A percentile compares a stretch with the other conserved stretches of the same genome.
Conservation (phyloP, 1,139 yeast genomes). For the Yarrowia galli region DNA sequence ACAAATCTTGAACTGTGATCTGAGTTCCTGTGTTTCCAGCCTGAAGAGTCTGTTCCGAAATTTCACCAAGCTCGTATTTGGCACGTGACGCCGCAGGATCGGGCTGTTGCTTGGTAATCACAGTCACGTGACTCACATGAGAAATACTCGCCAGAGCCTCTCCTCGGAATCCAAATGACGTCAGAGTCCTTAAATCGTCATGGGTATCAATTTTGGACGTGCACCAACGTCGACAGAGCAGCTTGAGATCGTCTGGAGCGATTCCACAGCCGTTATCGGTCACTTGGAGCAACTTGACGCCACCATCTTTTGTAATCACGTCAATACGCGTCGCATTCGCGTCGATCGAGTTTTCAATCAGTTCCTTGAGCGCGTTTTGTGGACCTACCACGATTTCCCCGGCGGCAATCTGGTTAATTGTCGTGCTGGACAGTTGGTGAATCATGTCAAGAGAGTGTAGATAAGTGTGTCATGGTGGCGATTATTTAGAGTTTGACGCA, state of each 20-base stretch:
- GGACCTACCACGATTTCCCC: constrained; percentile 97
- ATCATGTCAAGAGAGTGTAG: constrained; percentile 34
- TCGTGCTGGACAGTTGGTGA: constrained; percentile 64
- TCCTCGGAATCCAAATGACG: constrained; percentile 81
- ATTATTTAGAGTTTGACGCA: not conserved
- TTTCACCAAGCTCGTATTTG: constrained; percentile 67
- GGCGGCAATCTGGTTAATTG: constrained; percentile 92
- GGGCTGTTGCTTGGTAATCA: constrained; percentile 71
- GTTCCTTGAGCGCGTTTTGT: constrained; percentile 79
- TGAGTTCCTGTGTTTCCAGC: constrained; percentile 94
- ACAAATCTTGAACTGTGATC: constrained; percentile 83
- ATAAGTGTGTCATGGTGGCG: not conserved
- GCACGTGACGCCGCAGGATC: constrained; percentile 73
- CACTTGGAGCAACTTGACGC: constrained; percentile 66
- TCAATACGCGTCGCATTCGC: constrained; percentile 72
- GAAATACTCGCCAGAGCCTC: constrained; percentile 79
- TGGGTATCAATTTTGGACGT: constrained; percentile 69
- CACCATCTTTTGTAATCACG: constrained; percentile 69
- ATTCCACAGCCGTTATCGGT: constrained; percentile 85
- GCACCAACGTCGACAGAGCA: constrained; percentile 69
- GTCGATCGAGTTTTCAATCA: constrained; percentile 82
- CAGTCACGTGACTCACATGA: constrained; percentile 69
- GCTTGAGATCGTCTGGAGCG: constrained; percentile 58
- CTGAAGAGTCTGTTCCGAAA: constrained; percentile 67
- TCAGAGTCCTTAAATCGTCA: constrained; percentile 60